Evolutionary conservation across 2,329 filamentous ascomycete genomes (phyloP).

Genomic region (Trichoderma citrinoviride): DNA sequence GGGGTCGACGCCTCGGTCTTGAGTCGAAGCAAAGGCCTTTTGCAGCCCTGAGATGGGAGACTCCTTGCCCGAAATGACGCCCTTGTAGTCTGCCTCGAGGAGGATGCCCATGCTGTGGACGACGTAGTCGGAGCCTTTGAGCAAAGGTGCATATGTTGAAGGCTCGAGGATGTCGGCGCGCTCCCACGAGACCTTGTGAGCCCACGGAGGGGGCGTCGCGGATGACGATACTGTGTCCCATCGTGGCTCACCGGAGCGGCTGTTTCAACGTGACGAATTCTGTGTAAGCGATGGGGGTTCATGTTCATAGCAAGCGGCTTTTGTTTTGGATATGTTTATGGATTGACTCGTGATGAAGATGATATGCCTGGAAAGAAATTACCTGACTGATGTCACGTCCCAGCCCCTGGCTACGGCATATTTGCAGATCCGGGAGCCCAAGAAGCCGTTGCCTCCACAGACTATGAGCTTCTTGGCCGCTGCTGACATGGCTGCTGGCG

Average conservation of each 20-base stretch:
- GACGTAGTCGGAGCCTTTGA: constrained; percentile 77
- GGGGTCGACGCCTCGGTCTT: constrained; percentile 65
- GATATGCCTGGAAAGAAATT: constrained; percentile 28
- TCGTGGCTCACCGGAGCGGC: constrained; percentile 83
- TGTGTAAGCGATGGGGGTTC: constrained; percentile 25
- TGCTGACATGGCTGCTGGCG: constrained; percentile 1
- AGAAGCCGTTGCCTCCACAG: constrained; percentile 89
- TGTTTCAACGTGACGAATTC: constrained; percentile 37
- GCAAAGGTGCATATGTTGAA: constrained; percentile 70
- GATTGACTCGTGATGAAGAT: not conserved
- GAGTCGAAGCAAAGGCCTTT: constrained; percentile 70
- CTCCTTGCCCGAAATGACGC: constrained; percentile 78
- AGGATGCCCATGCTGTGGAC: constrained; percentile 96
- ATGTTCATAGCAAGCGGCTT: not conserved
- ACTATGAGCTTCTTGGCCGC: constrained; percentile 79
- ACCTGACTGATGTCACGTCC: constrained; percentile 93
- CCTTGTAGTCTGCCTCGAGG: constrained; percentile 97
- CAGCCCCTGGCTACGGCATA: constrained; percentile 81
- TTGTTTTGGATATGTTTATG: not conserved
- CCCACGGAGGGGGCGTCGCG: constrained; percentile 71
- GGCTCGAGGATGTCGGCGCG: constrained; percentile 85
- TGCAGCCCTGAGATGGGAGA: constrained; percentile 75
- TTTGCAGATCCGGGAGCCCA: constrained; percentile 87
- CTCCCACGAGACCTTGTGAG: constrained; percentile 79
- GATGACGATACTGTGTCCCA: constrained; percentile 80